phyloP scores from a whole-genome alignment of 2,329 filamentous ascomycete genomes.

The Venturia pyrina region DNA sequence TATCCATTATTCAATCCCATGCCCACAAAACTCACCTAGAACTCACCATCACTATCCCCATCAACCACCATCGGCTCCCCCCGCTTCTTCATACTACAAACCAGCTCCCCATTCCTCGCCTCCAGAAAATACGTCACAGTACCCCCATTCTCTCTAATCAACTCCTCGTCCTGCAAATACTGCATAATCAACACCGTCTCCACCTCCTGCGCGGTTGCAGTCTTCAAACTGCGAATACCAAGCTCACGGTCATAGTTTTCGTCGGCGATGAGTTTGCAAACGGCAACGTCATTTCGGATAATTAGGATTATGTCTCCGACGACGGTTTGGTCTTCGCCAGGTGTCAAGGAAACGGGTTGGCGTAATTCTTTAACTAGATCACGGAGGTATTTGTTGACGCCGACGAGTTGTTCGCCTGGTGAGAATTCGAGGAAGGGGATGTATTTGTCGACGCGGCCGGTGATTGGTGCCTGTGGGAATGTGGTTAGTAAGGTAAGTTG shows the following conservation, averaged over 20 bases:
- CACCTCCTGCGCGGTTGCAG: neutral
- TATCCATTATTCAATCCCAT: neutral
- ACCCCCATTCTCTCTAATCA: neutral
- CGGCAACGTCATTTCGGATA: neutral
- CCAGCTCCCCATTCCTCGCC: neutral
- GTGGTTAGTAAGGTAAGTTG: neutral
- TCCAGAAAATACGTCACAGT: neutral
- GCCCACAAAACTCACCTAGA: neutral
- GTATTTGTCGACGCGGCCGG: conserved; percentile 32
- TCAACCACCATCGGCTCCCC: neutral
- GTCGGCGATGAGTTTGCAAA: neutral
- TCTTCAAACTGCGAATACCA: neutral
- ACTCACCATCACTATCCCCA: neutral
- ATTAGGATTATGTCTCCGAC: neutral
- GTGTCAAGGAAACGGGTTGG: neutral
- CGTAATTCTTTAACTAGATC: conserved; percentile 20
- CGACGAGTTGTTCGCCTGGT: conserved; percentile 28
- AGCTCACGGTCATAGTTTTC: neutral
- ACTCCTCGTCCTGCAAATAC: neutral
- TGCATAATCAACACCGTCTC: neutral
- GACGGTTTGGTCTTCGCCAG: neutral
- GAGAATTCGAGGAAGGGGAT: conserved; percentile 36
- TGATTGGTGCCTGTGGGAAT: conserved; percentile 17
- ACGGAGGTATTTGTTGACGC: conserved; percentile 34
- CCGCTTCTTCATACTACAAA: neutral